These are phyloP conservation scores for Hymenoscyphus albidus DNA, from an alignment of 2,329 filamentous ascomycete species.

Conservation along the genomic window DNA sequence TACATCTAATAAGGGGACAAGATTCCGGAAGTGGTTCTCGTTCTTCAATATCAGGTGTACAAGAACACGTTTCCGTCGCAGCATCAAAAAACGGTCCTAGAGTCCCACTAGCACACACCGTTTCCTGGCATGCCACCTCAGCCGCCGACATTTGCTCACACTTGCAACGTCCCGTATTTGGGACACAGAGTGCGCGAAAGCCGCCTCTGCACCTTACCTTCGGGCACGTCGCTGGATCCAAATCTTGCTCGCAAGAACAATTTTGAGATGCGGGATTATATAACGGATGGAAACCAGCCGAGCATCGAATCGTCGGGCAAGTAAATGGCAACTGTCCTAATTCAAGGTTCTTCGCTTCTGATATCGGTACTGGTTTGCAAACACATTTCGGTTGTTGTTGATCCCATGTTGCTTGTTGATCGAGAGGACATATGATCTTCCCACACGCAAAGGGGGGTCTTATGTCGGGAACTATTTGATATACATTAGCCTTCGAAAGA, in stretches of 20 bases:
- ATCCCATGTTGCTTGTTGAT: not conserved
- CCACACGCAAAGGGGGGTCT: not conserved
- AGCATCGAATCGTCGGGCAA: constrained; percentile 21
- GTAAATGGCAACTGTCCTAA: constrained; percentile 11
- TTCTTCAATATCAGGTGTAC: constrained; percentile 5
- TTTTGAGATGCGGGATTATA: constrained; percentile 16
- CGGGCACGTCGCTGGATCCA: constrained; percentile 13
- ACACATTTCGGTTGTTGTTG: not conserved
- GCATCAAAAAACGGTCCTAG: constrained; percentile 17
- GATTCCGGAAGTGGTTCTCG: constrained; percentile 14
- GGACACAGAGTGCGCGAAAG: not conserved
- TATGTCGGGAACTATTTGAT: not conserved
- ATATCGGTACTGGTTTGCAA: not conserved
- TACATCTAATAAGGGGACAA: constrained; percentile 10
- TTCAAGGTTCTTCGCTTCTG: not conserved
- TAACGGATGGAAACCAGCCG: constrained; percentile 15
- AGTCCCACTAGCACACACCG: no score
- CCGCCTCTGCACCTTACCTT: constrained; percentile 7
- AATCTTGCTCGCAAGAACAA: constrained; percentile 20
- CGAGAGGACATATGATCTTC: not conserved
- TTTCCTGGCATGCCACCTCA: not conserved
- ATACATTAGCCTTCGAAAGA: not conserved
- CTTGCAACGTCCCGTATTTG: not conserved
- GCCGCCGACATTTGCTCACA: not conserved
- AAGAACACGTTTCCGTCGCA: constrained; percentile 18